These are phyloP conservation scores for Trichoderma sp. DNA, from an alignment of 2,329 filamentous ascomycete genomes.

Conservation along the genomic window DNA sequence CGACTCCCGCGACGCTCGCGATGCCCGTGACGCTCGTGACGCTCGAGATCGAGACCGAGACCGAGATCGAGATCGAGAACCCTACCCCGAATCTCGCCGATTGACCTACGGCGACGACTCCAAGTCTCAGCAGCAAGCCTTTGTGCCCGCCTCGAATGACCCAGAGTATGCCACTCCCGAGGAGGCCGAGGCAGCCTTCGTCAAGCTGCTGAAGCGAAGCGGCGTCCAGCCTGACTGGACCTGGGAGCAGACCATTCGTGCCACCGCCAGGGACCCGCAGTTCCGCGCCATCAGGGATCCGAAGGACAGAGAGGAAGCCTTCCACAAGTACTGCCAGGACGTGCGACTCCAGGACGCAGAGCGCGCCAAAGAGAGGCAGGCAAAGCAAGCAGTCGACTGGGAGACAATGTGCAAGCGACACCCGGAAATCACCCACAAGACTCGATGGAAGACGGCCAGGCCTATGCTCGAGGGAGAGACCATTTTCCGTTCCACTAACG, in stretches of 20 bases:
- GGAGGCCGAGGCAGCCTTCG: constrained; percentile 90
- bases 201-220: constrained; percentile 82
- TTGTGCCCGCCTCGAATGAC: constrained; percentile 67
- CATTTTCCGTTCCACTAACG: constrained; percentile 87
- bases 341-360: constrained; percentile 91
- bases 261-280: constrained; percentile 85
- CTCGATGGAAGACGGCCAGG: constrained; percentile 92
- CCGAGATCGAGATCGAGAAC: constrained; percentile 35
- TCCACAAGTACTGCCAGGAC: constrained; percentile 93
- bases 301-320: constrained; percentile 84
- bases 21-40: constrained; percentile 16
- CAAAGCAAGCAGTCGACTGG: constrained; percentile 92
- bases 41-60: too few species aligned
- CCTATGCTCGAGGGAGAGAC: constrained; percentile 94
- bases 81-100: constrained; percentile 59
- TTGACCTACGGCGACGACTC: constrained; percentile 59
- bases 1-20: constrained; percentile 35
- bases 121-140: constrained; percentile 60
- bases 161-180: constrained; percentile 79
- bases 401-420: constrained; percentile 94
- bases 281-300: constrained; percentile 93
- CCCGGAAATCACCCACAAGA: constrained; percentile 95
- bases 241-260: constrained; percentile 87
- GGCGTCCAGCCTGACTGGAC: constrained; percentile 89
- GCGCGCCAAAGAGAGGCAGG: constrained; percentile 86